Conservation (phyloP, 2,329 filamentous ascomycete genomes). For the Colletotrichum higginsianum region DNA sequence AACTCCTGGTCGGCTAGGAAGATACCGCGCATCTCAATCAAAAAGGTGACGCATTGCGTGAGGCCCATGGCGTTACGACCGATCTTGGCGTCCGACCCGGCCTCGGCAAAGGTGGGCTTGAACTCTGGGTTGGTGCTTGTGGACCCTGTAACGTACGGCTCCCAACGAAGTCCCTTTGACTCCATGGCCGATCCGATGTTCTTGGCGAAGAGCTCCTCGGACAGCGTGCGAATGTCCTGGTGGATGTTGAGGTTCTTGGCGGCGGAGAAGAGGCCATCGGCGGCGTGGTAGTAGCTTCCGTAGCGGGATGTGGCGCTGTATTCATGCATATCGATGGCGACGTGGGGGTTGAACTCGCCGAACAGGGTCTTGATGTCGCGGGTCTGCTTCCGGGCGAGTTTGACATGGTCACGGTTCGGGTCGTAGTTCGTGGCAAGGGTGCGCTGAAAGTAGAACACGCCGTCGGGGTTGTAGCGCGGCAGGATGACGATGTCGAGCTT, state of each 20-base stretch:
- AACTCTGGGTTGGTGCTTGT: constrained; percentile 45
- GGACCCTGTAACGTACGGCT: constrained; percentile 49
- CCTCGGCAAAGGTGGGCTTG: constrained; percentile 43
- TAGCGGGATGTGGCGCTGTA: constrained; percentile 45
- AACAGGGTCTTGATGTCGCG: constrained; percentile 51
- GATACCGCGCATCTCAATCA: constrained; percentile 52
- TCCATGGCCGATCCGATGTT: constrained; percentile 50
- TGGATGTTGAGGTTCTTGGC: constrained; percentile 55
- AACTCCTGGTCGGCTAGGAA: constrained; percentile 51
- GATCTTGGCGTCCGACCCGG: constrained; percentile 47
- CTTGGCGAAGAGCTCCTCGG: constrained; percentile 50
- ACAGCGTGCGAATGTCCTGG: constrained; percentile 48
- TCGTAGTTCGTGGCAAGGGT: constrained; percentile 50
- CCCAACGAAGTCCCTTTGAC: constrained; percentile 49
- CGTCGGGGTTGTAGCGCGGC: constrained; percentile 54
- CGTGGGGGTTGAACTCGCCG: constrained; percentile 48
- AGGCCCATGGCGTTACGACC: constrained; percentile 50
- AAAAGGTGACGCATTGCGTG: constrained; percentile 50
- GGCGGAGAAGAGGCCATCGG: constrained; percentile 52
- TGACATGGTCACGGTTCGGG: constrained; percentile 53
- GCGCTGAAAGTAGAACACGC: constrained; percentile 53
- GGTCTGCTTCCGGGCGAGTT: constrained; percentile 51
- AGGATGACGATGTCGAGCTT: constrained; percentile 50
- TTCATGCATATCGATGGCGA: constrained; percentile 53
- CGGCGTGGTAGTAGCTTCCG: constrained; percentile 43